Evolutionary conservation across 768 basidiomycete genomes (phyloP), one percentile per base, ranked within the genome.

Genomic region (Dendrothele bispora): DNA sequence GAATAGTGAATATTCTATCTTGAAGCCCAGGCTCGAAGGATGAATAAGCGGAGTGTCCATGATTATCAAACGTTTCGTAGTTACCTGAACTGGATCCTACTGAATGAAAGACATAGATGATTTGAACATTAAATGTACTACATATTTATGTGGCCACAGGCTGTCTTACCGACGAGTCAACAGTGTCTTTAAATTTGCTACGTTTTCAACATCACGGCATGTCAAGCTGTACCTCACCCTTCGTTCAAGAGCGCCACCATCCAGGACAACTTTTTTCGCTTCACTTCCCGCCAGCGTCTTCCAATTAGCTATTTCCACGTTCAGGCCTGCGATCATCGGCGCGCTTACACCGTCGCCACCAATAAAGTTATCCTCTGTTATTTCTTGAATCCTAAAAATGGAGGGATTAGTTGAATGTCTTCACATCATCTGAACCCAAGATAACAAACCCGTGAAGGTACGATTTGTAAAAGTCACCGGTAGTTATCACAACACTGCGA

Each of bases 401-500:
- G 18, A 28, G 10, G 34, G 11, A 26, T 29, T n/a, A 42, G 20
- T 46, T 8, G 36, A 39, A 35, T 37, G 48, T n/a, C 40, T 18
- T 32, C 36, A 44, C 37, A 43, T 12, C 36, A 3, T 39, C 15
- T 38, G 46, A 49, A 24, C 41, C n/a, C 4, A 34, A 43, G 43
- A 11, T n/a, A 37, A 42, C 50, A 40, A 39, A 75, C 78, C 91
- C 91, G 58, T 95, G 95, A 45, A 95, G 69, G 59, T 85, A 80
- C 0, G 75, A 69, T 0, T 76, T 72, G 63, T 97, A 98, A 54
- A 94, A 71, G 14, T 73, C 66, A 2, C 74, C 74, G 18, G 73
- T 79, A 17, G 93, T 88, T 56, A 98, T 80, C 55, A 97, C 72
- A 22, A 91, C 79, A 54, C 91, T 93, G 38, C 94, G 82, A 38